phyloP scores from a whole-genome alignment of 768 basidiomycete genomes.

The Tulasnella sp. region DNA sequence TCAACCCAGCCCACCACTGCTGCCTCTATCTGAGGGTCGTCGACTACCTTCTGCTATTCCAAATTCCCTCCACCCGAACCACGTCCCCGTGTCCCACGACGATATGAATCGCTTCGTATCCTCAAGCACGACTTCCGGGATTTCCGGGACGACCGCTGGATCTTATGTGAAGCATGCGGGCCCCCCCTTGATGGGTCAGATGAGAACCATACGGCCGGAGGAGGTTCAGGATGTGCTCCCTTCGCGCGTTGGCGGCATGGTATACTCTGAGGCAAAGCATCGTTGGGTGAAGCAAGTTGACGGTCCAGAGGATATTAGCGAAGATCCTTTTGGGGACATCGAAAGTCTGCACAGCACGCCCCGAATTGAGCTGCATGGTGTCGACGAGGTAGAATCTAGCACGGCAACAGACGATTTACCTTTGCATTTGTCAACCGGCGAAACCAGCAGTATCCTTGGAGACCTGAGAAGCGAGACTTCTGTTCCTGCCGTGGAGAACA shows the following conservation, averaged over 20 bases:
- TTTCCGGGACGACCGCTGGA: slow-evolving; percentile 41
- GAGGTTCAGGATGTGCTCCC: slow-evolving; percentile 59
- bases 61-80: slow-evolving; percentile 35
- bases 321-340: slow-evolving; percentile 86
- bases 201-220: slow-evolving; percentile 64
- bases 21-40: slow-evolving; percentile 9
- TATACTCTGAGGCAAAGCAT: slow-evolving; percentile 72
- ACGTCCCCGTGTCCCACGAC: slow-evolving; percentile 29
- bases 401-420: no score
- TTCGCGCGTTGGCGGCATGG: slow-evolving; percentile 74
- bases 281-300: slow-evolving; percentile 57
- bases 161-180: slow-evolving; percentile 80
- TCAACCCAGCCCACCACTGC: slow-evolving; percentile 26
- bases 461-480: no score
- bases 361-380: slow-evolving; percentile 22
- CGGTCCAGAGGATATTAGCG: slow-evolving; percentile 43
- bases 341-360: slow-evolving; percentile 62
- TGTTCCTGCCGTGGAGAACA: no score
- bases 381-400: no score
- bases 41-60: slow-evolving; percentile 15
- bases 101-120: slow-evolving; percentile 86
- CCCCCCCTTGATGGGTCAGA: slow-evolving; percentile 38
- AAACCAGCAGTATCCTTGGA: no score
- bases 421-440: no score
- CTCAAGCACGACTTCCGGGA: slow-evolving; percentile 51